phyloP scores from a whole-genome alignment of 2,329 filamentous ascomycete species.

The Neonectria coccinea region DNA sequence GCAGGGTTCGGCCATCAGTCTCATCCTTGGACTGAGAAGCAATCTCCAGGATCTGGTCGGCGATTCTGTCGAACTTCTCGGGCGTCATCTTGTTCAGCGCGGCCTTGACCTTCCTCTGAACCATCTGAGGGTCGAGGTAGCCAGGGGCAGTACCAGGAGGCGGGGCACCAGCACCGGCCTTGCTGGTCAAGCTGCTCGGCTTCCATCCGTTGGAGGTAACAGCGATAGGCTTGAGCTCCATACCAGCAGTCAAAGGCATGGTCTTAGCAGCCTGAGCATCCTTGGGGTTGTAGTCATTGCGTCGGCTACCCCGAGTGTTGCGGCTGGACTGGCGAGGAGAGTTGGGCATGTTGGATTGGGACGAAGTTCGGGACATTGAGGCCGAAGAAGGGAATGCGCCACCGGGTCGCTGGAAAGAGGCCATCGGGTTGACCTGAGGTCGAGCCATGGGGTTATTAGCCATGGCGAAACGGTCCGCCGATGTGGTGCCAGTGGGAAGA shows the following conservation, averaged over 20 bases:
- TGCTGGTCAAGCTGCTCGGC: slow-evolving; percentile 74
- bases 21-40: slow-evolving; percentile 96
- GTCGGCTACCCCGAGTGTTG: slow-evolving; percentile 71
- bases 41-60: slow-evolving; percentile 92
- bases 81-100: slow-evolving; percentile 99
- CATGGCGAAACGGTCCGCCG: slow-evolving; percentile 79
- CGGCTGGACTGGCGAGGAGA: slow-evolving; percentile 78
- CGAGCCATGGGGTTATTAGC: slow-evolving; percentile 65
- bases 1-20: slow-evolving; percentile 89
- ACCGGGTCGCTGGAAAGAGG: slow-evolving; percentile 59
- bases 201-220: slow-evolving; percentile 87
- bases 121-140: slow-evolving; percentile 88
- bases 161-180: slow-evolving; percentile 48
- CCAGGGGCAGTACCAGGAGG: slow-evolving; percentile 59
- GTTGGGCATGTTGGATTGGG: slow-evolving; percentile 70
- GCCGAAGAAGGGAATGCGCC: slow-evolving; percentile 71
- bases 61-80: slow-evolving; percentile 97
- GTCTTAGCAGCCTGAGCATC: slow-evolving; percentile 81
- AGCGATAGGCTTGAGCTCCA: slow-evolving; percentile 84
- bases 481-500: slow-evolving; percentile 81
- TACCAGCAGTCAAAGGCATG: slow-evolving; percentile 90
- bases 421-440: slow-evolving; percentile 56
- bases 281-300: slow-evolving; percentile 65
- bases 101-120: slow-evolving; percentile 98
- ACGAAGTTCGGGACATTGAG: slow-evolving; percentile 74